Evolutionary conservation across 2,329 filamentous ascomycete species (phyloP).

Genomic region (Tricladium varicosporioides): DNA sequence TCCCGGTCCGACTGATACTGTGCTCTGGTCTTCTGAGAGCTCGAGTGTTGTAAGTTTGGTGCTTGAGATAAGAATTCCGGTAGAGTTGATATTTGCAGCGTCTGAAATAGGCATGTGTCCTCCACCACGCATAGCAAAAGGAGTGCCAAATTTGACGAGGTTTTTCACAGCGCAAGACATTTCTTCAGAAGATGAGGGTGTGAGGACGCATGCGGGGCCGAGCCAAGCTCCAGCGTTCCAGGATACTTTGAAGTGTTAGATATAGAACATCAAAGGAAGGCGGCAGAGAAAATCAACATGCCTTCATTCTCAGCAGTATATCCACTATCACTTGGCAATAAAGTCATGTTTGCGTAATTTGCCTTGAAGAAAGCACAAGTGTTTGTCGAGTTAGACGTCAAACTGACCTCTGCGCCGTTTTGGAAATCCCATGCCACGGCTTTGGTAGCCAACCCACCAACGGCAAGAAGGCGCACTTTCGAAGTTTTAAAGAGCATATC

Average conservation of each 20-base stretch:
- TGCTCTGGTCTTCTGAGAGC: constrained; percentile 27
- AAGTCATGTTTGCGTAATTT: constrained; percentile 14
- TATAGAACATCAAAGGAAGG: not conserved
- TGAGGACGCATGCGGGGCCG: constrained; percentile 18
- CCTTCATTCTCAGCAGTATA: constrained; percentile 17
- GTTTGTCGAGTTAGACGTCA: not conserved
- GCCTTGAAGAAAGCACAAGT: constrained; percentile 11
- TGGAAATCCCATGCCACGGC: not conserved
- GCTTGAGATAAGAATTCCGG: constrained; percentile 48
- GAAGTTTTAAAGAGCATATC: not conserved
- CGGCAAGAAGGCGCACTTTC: not conserved
- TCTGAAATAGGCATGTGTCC: constrained; percentile 57
- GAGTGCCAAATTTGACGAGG: constrained; percentile 13
- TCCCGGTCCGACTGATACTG: constrained; percentile 36
- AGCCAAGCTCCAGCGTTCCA: constrained; percentile 19
- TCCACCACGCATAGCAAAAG: constrained; percentile 55
- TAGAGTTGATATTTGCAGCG: constrained; percentile 46
- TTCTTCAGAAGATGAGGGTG: constrained; percentile 12
- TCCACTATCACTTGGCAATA: constrained; percentile 10
- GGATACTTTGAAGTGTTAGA: constrained; percentile 10
- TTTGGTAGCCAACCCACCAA: not conserved
- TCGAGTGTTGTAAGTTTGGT: constrained; percentile 23
- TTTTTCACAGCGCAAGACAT: constrained; percentile 18
- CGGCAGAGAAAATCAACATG: not conserved
- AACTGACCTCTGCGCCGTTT: not conserved